Evolutionary conservation across 768 basidiomycete species (phyloP).

Genomic region (Serendipita sp.): DNA sequence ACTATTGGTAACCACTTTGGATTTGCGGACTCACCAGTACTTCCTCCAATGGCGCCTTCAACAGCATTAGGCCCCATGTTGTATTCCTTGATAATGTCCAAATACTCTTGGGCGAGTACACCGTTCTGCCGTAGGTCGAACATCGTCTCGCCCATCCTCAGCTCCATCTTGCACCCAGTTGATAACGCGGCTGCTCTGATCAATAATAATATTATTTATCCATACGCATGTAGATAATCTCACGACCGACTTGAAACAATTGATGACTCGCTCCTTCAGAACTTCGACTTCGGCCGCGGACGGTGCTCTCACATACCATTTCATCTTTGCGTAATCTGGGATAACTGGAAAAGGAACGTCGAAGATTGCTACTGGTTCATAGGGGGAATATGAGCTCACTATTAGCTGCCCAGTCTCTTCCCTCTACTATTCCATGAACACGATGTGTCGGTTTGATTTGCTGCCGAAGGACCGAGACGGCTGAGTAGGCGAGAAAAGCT

Average conservation of each 20-base stretch:
- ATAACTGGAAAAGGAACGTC: slow-evolving; percentile 37
- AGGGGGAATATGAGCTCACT: slow-evolving; percentile 27
- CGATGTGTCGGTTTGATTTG: slow-evolving; percentile 74
- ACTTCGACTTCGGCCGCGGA: slow-evolving; percentile 43
- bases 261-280: slow-evolving; percentile 41
- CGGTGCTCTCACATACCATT: slow-evolving; percentile 63
- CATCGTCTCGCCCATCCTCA: slow-evolving; percentile 23
- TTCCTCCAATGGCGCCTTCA: slow-evolving; percentile 57
- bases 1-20: too few relatives aligned
- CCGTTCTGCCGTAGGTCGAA: slow-evolving; percentile 56
- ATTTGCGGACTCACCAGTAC: slow-evolving; percentile 25
- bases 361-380: not conserved
- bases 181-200: slow-evolving; percentile 50
- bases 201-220: slow-evolving; percentile 10
- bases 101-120: slow-evolving; percentile 42
- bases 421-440: slow-evolving; percentile 61
- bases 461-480: slow-evolving; percentile 66
- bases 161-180: slow-evolving; percentile 41
- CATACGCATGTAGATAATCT: too few relatives aligned
- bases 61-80: slow-evolving; percentile 45
- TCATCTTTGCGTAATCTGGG: slow-evolving; percentile 66
- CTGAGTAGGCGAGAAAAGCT: slow-evolving; percentile 68
- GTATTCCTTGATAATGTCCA: slow-evolving; percentile 41
- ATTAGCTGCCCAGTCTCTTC: slow-evolving; percentile 53
- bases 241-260: slow-evolving; percentile 51